Evolutionary conservation across 371 early-diverging fungal species (phyloP).

Genomic region (Lichtheimia ornata): DNA sequence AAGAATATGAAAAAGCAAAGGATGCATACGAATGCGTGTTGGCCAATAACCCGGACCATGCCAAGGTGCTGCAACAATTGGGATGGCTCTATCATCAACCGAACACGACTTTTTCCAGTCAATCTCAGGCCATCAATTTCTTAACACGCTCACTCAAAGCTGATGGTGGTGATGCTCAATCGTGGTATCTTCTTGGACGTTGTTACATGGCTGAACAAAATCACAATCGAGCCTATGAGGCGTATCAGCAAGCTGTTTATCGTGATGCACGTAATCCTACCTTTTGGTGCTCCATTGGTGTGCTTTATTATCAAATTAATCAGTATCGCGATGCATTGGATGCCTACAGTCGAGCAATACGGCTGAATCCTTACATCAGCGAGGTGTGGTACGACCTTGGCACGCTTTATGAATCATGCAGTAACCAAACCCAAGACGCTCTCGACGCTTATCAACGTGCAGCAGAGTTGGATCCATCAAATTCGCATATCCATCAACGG

Average conservation of each 20-base stretch:
- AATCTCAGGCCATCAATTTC: conserved; percentile 80
- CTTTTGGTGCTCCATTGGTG: conserved; percentile 99
- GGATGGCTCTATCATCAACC: conserved; percentile 95
- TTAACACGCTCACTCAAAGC: conserved; percentile 83
- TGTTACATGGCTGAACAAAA: conserved; percentile 96
- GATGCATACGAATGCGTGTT: conserved; percentile 93
- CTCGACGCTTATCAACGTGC: conserved; percentile 96
- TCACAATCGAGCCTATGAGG: conserved; percentile 94
- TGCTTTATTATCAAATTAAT: conserved; percentile 94
- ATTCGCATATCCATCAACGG: conserved; percentile 78
- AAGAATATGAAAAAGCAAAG: conserved; percentile 83
- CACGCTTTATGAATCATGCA: conserved; percentile 95
- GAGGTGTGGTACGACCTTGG: conserved; percentile 98
- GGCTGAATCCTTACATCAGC: conserved; percentile 89
- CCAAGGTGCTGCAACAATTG: conserved; percentile 95
- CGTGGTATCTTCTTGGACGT: conserved; percentile 94
- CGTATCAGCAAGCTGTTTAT: conserved; percentile 96
- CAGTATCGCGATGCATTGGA: conserved; percentile 96
- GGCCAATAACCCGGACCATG: conserved; percentile 86
- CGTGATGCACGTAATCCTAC: conserved; percentile 93
- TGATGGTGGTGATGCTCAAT: conserved; percentile 88
- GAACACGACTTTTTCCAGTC: conserved; percentile 75
- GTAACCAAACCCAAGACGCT: conserved; percentile 95
- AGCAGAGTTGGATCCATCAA: conserved; percentile 83
- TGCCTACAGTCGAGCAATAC: conserved; percentile 94